Evolutionary conservation across 2,329 filamentous ascomycete genomes (phyloP).

Genomic region (Exserohilum turcica): DNA sequence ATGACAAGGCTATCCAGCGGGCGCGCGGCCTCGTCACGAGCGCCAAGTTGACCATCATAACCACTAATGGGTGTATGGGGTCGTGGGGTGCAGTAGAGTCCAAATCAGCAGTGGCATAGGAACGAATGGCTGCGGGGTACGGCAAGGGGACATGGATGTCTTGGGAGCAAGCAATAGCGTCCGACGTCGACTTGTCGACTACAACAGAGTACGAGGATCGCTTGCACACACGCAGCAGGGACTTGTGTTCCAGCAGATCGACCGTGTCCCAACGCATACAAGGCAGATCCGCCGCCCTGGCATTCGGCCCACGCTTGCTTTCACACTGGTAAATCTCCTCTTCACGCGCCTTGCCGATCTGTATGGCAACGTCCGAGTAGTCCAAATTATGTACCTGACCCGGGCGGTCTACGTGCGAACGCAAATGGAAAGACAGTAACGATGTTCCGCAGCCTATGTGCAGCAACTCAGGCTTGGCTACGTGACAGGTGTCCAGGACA

Average conservation of each 20-base stretch:
- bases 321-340: conserved; percentile 23
- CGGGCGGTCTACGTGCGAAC: conserved; percentile 36
- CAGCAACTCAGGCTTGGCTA: conserved; percentile 33
- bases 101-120: conserved; percentile 4
- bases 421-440: conserved; percentile 44
- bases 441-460: conserved; percentile 51
- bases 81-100: conserved; percentile 13
- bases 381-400: conserved; percentile 47
- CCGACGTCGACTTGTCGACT: conserved; percentile 48
- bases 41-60: conserved; percentile 50
- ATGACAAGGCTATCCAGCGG: conserved; percentile 49
- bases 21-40: conserved; percentile 44
- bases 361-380: conserved; percentile 45
- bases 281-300: not conserved
- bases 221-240: conserved; percentile 32
- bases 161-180: conserved; percentile 46
- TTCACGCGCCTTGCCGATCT: conserved; percentile 40
- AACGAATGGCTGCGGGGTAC: conserved; percentile 29
- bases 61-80: conserved; percentile 45
- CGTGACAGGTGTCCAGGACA: conserved; percentile 21
- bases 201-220: conserved; percentile 39
- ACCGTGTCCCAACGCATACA: conserved; percentile 42
- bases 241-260: conserved; percentile 44
- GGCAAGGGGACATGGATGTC: conserved; percentile 40
- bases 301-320: not conserved